These are phyloP conservation scores for Larix sibirica DNA, from an alignment of 83 land plant genomes.

Conservation along the genomic window DNA sequence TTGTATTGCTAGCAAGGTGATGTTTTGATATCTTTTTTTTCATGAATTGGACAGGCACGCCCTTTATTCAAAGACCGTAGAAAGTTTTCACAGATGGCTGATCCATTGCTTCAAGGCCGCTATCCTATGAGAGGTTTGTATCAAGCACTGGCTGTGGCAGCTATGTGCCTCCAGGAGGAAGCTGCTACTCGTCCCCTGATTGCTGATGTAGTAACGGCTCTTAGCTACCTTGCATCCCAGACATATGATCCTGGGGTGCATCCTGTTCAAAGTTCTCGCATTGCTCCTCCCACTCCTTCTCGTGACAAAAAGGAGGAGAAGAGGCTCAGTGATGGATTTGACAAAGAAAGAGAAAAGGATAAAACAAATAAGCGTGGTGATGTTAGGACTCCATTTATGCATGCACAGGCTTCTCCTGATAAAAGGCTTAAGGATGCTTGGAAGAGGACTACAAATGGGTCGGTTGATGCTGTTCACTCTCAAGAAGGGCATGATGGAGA, in stretches of 20 bases:
- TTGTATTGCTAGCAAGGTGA: background rate
- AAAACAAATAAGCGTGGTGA: constrained; percentile 4
- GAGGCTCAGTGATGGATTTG: background rate
- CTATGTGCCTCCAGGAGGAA: constrained; percentile 18
- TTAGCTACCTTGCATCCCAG: constrained; percentile 18
- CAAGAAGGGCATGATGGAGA: background rate
- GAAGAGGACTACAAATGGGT: constrained; percentile 17
- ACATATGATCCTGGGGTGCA: constrained; percentile 14
- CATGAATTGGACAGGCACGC: constrained; percentile 37
- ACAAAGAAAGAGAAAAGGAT: constrained; percentile 26
- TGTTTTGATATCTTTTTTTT: constrained; percentile 9
- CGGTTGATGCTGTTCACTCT: background rate
- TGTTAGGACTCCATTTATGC: constrained; percentile 39
- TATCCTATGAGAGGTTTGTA: constrained; percentile 19
- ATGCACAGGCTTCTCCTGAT: constrained; percentile 39
- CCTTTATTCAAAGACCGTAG: constrained; percentile 15
- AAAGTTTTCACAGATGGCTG: constrained; percentile 19
- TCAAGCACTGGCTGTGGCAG: constrained; percentile 18
- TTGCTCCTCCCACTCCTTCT: constrained; percentile 10
- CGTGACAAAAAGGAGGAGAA: background rate
- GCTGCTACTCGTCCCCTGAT: constrained; percentile 18
- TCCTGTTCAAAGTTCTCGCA: constrained; percentile 10
- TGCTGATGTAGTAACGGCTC: constrained; percentile 20
- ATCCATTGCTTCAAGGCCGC: constrained; percentile 9
- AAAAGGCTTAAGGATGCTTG: constrained; percentile 10